A percentile compares a stretch with the other conserved stretches of the same genome.
These are phyloP conservation scores for Solanum pinnatisectum DNA, from an alignment of 257 asterid genomes.

Conservation along the genomic window DNA sequence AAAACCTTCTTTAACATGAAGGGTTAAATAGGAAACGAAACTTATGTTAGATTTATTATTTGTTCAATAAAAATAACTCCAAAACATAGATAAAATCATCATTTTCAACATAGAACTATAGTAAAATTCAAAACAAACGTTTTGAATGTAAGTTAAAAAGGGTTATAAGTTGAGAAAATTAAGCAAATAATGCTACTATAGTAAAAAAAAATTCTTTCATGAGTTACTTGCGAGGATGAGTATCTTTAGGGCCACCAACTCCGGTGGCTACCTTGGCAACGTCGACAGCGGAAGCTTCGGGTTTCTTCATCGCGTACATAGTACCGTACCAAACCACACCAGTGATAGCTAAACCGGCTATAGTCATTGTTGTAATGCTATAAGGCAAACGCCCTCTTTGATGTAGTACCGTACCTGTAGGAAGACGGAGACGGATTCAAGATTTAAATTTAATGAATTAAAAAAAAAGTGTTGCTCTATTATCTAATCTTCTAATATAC, in stretches of 20 bases:
- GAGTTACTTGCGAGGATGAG: conserved; percentile 48
- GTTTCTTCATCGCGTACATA: conserved; percentile 54
- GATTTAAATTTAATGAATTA: not conserved
- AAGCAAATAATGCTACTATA: not conserved
- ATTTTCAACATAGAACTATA: not conserved
- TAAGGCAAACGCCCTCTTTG: conserved; percentile 52
- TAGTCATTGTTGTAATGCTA: conserved; percentile 23
- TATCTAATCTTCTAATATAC: too few relatives aligned
- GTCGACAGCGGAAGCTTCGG: conserved; percentile 52
- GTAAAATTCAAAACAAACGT: not conserved
- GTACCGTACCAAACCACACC: conserved; percentile 59
- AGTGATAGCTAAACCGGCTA: conserved; percentile 31
- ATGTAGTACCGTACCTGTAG: conserved; percentile 42
- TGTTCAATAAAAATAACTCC: not conserved
- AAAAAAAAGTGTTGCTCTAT: too few relatives aligned
- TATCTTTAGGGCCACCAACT: conserved; percentile 35
- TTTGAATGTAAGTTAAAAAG: not conserved
- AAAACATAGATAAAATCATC: not conserved
- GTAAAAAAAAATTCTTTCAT: not conserved
- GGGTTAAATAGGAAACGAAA: not conserved
- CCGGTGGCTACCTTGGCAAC: conserved; percentile 50
- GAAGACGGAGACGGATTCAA: not conserved
- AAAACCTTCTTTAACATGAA: not conserved
- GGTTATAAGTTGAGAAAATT: not conserved
- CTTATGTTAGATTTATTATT: not conserved